Evolutionary conservation across 177 flowering plant genomes (phyloP), one percentile per base, ranked within the genome.

Genomic region (Vitis hybrid): DNA sequence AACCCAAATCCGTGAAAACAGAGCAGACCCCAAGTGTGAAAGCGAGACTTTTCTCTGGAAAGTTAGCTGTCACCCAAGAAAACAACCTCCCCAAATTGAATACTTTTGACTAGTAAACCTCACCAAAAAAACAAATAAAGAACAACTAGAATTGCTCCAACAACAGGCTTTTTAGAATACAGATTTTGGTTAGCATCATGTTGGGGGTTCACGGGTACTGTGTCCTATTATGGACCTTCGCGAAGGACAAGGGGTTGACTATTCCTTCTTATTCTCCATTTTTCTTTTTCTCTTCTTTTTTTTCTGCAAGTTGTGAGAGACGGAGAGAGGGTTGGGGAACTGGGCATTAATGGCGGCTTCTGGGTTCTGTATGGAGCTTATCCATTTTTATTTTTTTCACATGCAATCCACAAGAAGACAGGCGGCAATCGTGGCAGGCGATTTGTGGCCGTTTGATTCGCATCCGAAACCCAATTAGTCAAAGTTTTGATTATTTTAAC

Each of bases 41-140:
- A 66, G 10, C 70, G 17, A 13, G 18, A 28, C 14, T 31, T 59
- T 50, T 66, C 20, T 53, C 18, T 17, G 20, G 14, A 38, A 17
- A 20, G 28, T 38, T 55, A 54, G 62, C 73, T 64, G 73, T 71
- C 67, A 63, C 44, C 65, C 73, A 44, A 18, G 12, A 62, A 14
- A 17, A 62, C 2, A 52, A 62, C 62, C 44, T 18, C 10, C 59
- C 20, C 8, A 38, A 28, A 68, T 59, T 68, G 64, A 62, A 70
- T 31, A 18, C 14, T 63, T 66, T 55, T 55, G 58, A 55, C 58
- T 55, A 55, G 0, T 15, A 17, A 55, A 17, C 58, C 17, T 38
- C 47, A 38, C 47, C 4, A 28, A 38, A 38, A 5, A 38, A 38
- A 38, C 8, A 38, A 28, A 28, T 3, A 5, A 38, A 38, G 47